These are phyloP conservation scores for Leccinum pachyderme DNA, from an alignment of 1,284 basidiomycete species.

Conservation along the genomic window DNA sequence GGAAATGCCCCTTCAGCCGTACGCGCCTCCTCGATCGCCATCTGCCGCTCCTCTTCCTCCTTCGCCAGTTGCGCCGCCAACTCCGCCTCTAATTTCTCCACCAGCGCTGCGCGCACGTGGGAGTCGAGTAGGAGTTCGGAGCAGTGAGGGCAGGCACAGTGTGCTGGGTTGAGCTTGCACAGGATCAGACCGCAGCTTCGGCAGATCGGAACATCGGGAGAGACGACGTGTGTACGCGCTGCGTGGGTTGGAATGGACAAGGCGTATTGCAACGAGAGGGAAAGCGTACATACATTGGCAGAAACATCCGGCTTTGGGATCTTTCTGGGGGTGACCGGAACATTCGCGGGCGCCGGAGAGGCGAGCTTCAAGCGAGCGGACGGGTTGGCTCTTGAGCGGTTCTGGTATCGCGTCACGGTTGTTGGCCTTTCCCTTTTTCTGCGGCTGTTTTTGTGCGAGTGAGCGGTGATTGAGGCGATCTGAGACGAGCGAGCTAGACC, in stretches of 20 bases:
- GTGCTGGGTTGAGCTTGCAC: constrained; percentile 55
- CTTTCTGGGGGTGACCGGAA: constrained; percentile 37
- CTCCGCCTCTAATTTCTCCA: constrained; percentile 43
- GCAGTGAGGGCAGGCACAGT: constrained; percentile 60
- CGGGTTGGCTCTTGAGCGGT: constrained; percentile 43
- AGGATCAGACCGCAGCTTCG: constrained; percentile 59
- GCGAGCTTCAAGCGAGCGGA: constrained; percentile 44
- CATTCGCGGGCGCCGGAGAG: constrained; percentile 35
- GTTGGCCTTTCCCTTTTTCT: constrained; percentile 31
- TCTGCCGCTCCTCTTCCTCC: constrained; percentile 50
- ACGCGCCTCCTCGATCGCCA: constrained; percentile 45
- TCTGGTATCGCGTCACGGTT: constrained; percentile 21
- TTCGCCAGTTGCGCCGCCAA: constrained; percentile 42
- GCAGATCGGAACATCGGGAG: constrained; percentile 56
- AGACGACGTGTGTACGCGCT: constrained; percentile 60
- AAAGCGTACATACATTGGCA: constrained; percentile 50
- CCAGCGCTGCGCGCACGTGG: constrained; percentile 36
- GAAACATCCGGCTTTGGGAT: constrained; percentile 64
- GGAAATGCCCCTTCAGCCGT: constrained; percentile 63
- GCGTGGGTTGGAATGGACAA: neutral
- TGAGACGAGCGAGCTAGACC: constrained; percentile 38
- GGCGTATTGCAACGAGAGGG: neutral
- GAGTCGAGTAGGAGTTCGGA: constrained; percentile 37
- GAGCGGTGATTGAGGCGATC: constrained; percentile 42
- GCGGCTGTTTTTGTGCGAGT: constrained; percentile 19